Evolutionary conservation across 768 basidiomycete genomes (phyloP).

Genomic region (Russula foetens): DNA sequence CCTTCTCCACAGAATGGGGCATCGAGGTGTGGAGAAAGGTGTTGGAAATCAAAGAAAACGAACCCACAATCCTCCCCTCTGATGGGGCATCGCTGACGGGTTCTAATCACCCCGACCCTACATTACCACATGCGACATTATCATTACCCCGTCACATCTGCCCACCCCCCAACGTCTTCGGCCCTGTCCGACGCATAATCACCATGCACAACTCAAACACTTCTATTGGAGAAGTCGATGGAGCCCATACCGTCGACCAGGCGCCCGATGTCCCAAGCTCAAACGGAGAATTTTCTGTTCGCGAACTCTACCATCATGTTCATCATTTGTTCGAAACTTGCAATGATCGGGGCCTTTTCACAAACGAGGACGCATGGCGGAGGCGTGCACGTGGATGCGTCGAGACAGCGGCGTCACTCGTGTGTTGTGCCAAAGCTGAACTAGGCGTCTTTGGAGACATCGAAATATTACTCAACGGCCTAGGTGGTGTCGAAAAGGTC

Average conservation of each 20-base stretch:
- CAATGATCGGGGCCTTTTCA: not conserved
- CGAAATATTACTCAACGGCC: not conserved
- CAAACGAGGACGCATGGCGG: not conserved
- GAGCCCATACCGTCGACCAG: not conserved
- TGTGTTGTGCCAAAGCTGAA: not conserved
- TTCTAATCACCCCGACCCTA: not conserved
- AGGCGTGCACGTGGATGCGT: not conserved
- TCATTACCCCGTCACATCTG: not conserved
- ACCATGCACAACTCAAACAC: not conserved
- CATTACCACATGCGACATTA: not conserved
- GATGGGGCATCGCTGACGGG: not conserved
- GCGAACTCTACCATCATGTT: not conserved
- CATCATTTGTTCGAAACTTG: not conserved
- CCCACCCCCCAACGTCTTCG: not conserved
- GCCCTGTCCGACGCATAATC: not conserved
- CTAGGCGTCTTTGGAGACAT: not conserved
- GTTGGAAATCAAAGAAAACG: not conserved
- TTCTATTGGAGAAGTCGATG: not conserved
- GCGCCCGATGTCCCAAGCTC: not conserved
- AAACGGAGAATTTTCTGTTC: not conserved
- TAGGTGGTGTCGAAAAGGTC: not conserved
- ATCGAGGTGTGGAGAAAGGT: not conserved
- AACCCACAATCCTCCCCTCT: not conserved
- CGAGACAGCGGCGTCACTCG: not conserved
- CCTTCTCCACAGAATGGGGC: not conserved